Conservation (phyloP, 768 basidiomycete genomes). For the Kondoa subrosea region DNA sequence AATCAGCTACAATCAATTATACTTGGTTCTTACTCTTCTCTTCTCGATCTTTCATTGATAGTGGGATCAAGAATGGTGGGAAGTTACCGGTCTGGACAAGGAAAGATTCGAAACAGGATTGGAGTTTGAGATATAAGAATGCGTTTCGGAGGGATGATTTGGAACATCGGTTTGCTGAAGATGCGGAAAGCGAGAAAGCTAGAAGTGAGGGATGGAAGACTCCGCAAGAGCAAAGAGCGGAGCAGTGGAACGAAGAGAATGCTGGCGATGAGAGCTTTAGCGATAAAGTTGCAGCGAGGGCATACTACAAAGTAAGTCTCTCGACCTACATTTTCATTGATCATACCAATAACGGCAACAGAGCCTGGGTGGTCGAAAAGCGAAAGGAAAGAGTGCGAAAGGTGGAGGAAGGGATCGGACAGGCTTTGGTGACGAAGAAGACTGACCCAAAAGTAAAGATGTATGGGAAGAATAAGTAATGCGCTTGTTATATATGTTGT, state of each 20-base stretch:
- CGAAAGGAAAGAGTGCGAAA: not conserved
- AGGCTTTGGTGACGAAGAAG: not conserved
- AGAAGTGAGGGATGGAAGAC: conserved; percentile 20
- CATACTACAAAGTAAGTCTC: conserved; percentile 26
- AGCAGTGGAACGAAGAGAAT: conserved; percentile 24
- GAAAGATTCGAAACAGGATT: conserved; percentile 25
- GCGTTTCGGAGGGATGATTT: conserved; percentile 23
- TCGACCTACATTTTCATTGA: not conserved
- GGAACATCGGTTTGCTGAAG: conserved; percentile 11
- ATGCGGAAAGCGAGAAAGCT: conserved; percentile 15
- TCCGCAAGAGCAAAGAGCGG: conserved; percentile 25
- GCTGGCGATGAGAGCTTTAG: conserved; percentile 1
- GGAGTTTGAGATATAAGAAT: conserved; percentile 22
- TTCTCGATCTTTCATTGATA: conserved; percentile 16
- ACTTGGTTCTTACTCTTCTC: not conserved
- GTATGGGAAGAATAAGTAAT: not conserved
- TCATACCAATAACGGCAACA: not conserved
- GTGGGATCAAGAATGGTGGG: conserved; percentile 18
- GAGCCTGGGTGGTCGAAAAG: not conserved
- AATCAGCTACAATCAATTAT: conserved; percentile 26
- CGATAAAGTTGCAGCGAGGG: conserved; percentile 24
- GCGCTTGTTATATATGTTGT: not conserved
- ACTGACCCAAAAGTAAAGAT: not conserved
- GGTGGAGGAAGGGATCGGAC: not conserved
- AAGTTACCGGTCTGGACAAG: conserved; percentile 25